Conservation (phyloP, 257 asterid genomes). For the Salvia splendens region DNA sequence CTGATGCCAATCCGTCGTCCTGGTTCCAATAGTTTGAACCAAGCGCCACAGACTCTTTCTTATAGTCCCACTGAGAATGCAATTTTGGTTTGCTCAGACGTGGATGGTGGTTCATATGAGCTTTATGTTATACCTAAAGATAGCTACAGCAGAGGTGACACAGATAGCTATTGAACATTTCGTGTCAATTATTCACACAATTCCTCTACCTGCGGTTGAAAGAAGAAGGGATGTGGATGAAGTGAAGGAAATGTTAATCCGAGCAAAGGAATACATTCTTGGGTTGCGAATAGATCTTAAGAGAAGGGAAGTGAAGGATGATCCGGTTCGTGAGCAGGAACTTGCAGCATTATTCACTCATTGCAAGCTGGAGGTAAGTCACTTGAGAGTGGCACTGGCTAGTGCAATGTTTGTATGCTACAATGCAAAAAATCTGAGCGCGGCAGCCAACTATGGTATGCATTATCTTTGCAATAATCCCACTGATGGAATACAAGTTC, state of each 20-base stretch:
- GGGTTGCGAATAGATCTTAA: constrained; percentile 79
- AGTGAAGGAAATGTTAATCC: constrained; percentile 65
- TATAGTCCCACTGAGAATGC: too few species aligned
- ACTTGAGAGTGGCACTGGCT: constrained; percentile 63
- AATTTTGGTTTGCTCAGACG: too few species aligned
- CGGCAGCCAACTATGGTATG: constrained; percentile 80
- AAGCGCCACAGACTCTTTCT: too few species aligned
- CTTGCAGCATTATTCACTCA: constrained; percentile 92
- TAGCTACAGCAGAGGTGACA: too few species aligned
- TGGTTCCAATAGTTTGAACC: too few species aligned
- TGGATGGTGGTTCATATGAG: too few species aligned
- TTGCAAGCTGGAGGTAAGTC: constrained; percentile 74
- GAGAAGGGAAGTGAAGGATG: constrained; percentile 67
- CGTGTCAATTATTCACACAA: constrained; percentile 61
- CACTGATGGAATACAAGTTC: constrained; percentile 52
- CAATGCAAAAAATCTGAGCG: constrained; percentile 57
- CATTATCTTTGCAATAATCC: constrained; percentile 79
- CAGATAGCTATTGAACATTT: constrained; percentile 72
- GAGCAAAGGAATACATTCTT: constrained; percentile 71
- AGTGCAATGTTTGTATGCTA: constrained; percentile 69
- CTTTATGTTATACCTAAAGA: too few species aligned
- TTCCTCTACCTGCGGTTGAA: constrained; percentile 77
- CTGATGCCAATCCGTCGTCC: too few species aligned
- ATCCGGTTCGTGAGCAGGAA: constrained; percentile 82
- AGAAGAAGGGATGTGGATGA: constrained; percentile 83